Conservation (phyloP, 2,329 filamentous ascomycete genomes). For the Rutstroemia sp. region DNA sequence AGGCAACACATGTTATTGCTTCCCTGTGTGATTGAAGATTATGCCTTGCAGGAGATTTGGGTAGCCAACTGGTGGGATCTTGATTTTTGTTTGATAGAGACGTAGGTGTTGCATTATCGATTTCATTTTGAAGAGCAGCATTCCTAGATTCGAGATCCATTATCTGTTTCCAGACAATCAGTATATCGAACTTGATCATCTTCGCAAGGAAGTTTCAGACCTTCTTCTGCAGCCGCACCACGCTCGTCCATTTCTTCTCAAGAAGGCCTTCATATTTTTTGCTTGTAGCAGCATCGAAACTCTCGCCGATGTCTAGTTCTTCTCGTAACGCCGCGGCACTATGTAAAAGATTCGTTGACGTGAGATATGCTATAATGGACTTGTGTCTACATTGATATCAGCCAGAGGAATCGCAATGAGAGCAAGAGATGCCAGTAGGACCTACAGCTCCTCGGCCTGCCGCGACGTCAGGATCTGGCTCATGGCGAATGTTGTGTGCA, state of each 20-base stretch:
- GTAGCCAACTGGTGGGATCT: conserved; percentile 81
- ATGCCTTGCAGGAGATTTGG: conserved; percentile 73
- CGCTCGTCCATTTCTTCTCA: conserved; percentile 98
- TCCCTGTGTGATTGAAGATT: conserved; percentile 75
- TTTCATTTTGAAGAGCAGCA: conserved; percentile 66
- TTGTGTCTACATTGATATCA: conserved; percentile 60
- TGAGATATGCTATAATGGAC: conserved; percentile 84
- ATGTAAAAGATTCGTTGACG: conserved; percentile 62
- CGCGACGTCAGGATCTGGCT: conserved; percentile 67
- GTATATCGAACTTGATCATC: not conserved
- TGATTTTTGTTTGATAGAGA: conserved; percentile 70
- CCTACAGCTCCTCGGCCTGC: conserved; percentile 85
- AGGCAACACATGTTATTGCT: conserved; percentile 80
- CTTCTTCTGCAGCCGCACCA: conserved; percentile 94
- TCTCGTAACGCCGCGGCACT: conserved; percentile 66
- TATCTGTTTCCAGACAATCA: conserved; percentile 49
- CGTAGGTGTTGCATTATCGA: conserved; percentile 74
- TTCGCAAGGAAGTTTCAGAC: conserved; percentile 36
- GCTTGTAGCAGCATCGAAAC: conserved; percentile 70
- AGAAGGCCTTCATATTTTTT: conserved; percentile 93
- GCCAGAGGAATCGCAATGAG: conserved; percentile 15
- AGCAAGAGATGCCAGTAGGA: conserved; percentile 19
- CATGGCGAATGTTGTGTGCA: conserved; percentile 42
- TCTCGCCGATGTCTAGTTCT: conserved; percentile 63
- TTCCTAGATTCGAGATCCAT: conserved; percentile 84